Evolutionary conservation across 176 grass and related monocot species (phyloP), one percentile per base, ranked within the genome.

Genomic region (Melocanna baccifera): DNA sequence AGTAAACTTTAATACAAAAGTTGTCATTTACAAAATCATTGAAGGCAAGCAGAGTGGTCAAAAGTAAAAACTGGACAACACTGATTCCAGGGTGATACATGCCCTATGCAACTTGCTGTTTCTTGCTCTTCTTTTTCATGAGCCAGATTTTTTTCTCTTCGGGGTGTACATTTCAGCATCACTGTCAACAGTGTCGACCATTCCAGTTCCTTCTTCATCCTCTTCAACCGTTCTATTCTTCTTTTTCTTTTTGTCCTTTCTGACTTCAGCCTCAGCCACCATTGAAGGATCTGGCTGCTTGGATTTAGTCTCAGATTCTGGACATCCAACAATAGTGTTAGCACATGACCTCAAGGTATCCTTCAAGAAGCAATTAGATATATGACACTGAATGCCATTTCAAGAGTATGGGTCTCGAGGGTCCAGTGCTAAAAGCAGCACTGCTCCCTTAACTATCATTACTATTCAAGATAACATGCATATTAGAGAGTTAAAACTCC

Each of bases 91-190:
- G 25, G 39, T 15, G 3, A 15, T 41, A 66, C 22, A 59, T 53
- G 79, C 61, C 74, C 61, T 87, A 91, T 25, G 80, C 61, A 6
- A 80, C 69, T 79, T 87, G 73, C 62, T 89, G 90, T 75, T 81
- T 92, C 82, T 92, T 91, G 78, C 88, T 89, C 78, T 86, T 89
- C 77, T 89, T 85, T 86, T 86, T 85, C 29, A 61, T 36, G 39
- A 78, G 42, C 71, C 86, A 69, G 62, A 84, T 90, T 91, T 93
- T 79, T 51, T 90, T 86, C 79, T 88, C 82, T 97, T 97, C 0
- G 87, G 37, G 82, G 69, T 72, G 52, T 81, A 55, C 56, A 77
- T 70, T 76, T 94, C 87, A 58, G 40, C 28, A 4, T 88, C 86
- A 9, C 40, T 86, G 39, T 50, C 80, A 58, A 87, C 67, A 61